Conservation (phyloP, 257 asterid species). For the Gentiana straminea region DNA sequence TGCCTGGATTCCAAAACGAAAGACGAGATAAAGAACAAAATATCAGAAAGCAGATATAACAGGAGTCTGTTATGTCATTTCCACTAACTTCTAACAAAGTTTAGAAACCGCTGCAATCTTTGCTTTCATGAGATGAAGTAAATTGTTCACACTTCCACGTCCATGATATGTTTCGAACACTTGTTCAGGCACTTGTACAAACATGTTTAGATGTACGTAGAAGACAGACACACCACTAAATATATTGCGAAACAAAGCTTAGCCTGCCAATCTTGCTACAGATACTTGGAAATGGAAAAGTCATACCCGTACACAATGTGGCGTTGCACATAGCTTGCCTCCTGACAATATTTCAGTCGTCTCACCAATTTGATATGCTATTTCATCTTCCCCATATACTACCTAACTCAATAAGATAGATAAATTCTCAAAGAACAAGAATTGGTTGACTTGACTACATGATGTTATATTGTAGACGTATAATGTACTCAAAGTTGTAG, state of each 20-base stretch:
- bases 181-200: too few relatives aligned
- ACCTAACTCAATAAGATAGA: constrained; percentile 38
- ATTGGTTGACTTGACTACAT: not conserved
- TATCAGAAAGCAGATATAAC: not conserved
- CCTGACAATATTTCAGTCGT: constrained; percentile 83
- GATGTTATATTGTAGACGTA: not conserved
- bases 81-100: too few relatives aligned
- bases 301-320: constrained; percentile 82
- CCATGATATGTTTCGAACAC: too few relatives aligned
- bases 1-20: constrained; percentile 33
- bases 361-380: constrained; percentile 92
- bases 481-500: not conserved
- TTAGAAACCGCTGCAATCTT: too few relatives aligned
- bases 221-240: too few relatives aligned
- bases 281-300: constrained; percentile 7
- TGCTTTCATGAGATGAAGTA: too few relatives aligned
- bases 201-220: too few relatives aligned
- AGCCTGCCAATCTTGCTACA: not conserved
- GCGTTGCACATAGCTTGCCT: constrained; percentile 89
- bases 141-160: too few relatives aligned
- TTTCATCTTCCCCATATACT: constrained; percentile 75
- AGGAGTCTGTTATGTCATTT: too few relatives aligned
- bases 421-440: not conserved
- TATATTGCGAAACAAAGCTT: not conserved
- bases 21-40: not conserved